Evolutionary conservation across 345 rosid genomes (phyloP).

Genomic region (Bretschneidera sinensis): DNA sequence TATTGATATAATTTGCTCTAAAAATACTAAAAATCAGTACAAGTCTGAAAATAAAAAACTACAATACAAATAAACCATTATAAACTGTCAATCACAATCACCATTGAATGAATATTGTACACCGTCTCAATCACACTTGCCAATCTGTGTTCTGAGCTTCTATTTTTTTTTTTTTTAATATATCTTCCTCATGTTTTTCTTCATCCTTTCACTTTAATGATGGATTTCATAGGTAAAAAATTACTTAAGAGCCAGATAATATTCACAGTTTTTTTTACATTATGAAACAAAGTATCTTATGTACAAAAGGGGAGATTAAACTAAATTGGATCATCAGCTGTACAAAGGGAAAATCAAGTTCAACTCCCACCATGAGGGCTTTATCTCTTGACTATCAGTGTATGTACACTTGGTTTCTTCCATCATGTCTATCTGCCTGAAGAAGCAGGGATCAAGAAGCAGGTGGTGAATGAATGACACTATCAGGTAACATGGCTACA

Average conservation of each 20-base stretch:
- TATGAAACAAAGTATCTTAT: conserved; percentile 16
- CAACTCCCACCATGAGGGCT: conserved; percentile 18
- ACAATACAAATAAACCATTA: too few species aligned
- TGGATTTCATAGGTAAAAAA: too few species aligned
- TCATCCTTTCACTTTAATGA: too few species aligned
- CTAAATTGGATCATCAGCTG: conserved; percentile 37
- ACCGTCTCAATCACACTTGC: too few species aligned
- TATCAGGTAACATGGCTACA: conserved; percentile 94
- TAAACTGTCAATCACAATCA: too few species aligned
- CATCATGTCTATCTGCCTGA: conserved; percentile 80
- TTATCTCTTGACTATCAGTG: conserved; percentile 6
- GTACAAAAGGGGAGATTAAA: conserved; percentile 33
- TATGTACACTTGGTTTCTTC: conserved; percentile 62
- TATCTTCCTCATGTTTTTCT: too few species aligned
- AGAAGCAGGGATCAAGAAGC: conserved; percentile 85
- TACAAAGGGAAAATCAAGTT: conserved; percentile 37
- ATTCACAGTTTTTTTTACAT: background rate
- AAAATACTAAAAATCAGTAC: too few species aligned
- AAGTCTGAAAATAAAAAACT: too few species aligned
- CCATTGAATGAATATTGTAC: too few species aligned
- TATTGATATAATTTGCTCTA: too few species aligned
- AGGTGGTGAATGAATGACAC: conserved; percentile 58
- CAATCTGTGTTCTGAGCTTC: too few species aligned
- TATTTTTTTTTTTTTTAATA: too few species aligned
- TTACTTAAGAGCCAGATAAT: background rate